phyloP scores from a whole-genome alignment of 805 yeast genomes.

The Groenewaldozyma tartarivorans region DNA sequence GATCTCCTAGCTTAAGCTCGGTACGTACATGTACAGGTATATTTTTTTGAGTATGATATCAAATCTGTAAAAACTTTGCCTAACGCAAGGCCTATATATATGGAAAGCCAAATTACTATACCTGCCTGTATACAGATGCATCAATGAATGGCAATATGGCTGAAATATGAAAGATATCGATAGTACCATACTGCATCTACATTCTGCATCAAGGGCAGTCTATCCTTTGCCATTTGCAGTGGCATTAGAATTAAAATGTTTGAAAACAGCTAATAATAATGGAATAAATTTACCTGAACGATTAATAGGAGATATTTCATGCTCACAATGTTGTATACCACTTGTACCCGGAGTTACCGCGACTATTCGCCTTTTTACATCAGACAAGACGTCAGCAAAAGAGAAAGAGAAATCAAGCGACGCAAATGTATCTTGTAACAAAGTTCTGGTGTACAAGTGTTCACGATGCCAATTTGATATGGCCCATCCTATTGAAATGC shows the following conservation, averaged over 20 bases:
- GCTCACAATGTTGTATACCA: slow-evolving; percentile 7
- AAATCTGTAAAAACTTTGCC: too few species aligned
- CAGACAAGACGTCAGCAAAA: not conserved
- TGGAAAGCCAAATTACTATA: too few species aligned
- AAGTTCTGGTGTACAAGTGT: not conserved
- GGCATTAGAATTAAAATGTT: slow-evolving; percentile 4
- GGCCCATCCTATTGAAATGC: not conserved
- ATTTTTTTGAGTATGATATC: too few species aligned
- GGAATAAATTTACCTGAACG: slow-evolving; percentile 4
- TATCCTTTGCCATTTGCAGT: slow-evolving; percentile 1
- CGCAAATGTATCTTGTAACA: not conserved
- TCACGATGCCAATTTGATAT: not conserved
- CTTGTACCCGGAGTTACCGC: slow-evolving; percentile 6
- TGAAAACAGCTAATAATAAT: not conserved
- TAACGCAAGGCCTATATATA: too few species aligned
- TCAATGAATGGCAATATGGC: too few species aligned
- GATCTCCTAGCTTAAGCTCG: too few species aligned
- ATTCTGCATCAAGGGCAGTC: slow-evolving; percentile 2
- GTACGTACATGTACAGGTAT: too few species aligned
- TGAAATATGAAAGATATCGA: not conserved
- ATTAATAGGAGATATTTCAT: not conserved
- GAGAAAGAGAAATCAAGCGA: not conserved
- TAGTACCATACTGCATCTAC: slow-evolving; percentile 5
- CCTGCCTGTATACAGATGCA: too few species aligned
- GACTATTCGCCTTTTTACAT: not conserved